Base-by-base conservation (phyloP, 2,329 filamentous ascomycete species). In the Phyllachora maydis region DNA sequence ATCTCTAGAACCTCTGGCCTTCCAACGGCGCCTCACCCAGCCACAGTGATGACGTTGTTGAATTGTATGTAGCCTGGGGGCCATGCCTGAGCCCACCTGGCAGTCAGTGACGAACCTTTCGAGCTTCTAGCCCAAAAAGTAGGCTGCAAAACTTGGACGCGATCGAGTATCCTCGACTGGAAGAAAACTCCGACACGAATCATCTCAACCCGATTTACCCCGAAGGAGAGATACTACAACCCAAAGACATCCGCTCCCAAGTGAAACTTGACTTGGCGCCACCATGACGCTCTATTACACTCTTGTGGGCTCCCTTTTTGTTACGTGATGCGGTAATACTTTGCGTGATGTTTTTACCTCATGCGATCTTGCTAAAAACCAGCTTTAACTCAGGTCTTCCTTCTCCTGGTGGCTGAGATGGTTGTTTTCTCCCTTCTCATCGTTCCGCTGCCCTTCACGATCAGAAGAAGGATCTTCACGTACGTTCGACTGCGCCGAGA, bases 381-480 rank as follows among this genome's bases (percentile, higher is more conserved):
- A 4, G 14, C 32, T 4, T 15, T 23, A 21, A 22, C 23, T 19
- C 33, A 88, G 79, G 78, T 88, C 40, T 90, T 90, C 54, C 49
- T 76, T 46, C 66, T 85, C 39, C 59, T 88, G 39, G 67, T 88
- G 51, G 59, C 69, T 40, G 78, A 88, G 68, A 85, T 88, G 75
- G 55, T 54, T 30, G 55, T 90, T 38, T 82, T 83, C 54, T 65
- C 77, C 59, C 55, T 76, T 35, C 61, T 85, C 39, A 69, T 85
- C 51, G 47, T 98, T 26, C 88, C 88, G 13, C 65, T 95, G 39
- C 88, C 88, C 21, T 93, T 91, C 56, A 70, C 64, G 34, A 51
- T 77, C 47, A 81, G 79, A 53, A 71, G 81, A 43, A 79, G 68
- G 56, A 68, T 93, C 45, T 92, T 93, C 46, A 65, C 59, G 61